phyloP scores from a whole-genome alignment of 306 rosid species.

The Cercis canadensis region DNA sequence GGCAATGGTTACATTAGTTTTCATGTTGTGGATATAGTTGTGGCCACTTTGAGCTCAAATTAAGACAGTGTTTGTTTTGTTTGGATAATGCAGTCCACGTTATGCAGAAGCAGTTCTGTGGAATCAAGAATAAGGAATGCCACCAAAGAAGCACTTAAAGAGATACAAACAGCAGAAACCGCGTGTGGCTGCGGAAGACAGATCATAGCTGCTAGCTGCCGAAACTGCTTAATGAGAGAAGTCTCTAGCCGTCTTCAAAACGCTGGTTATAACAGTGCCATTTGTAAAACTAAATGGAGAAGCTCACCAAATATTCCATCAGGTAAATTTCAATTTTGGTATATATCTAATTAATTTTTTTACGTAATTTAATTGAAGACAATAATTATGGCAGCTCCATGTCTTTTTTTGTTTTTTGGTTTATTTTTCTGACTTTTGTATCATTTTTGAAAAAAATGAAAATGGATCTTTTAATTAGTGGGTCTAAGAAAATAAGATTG shows the following conservation, averaged over 20 bases:
- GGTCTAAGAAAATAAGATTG: constrained; percentile 24
- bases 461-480: background rate
- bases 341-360: too few relatives aligned
- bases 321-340: constrained; percentile 44
- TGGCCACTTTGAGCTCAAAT: too few relatives aligned
- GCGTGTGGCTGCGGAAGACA: constrained; percentile 65
- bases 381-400: background rate
- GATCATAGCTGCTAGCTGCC: constrained; percentile 39
- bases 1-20: too few relatives aligned
- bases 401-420: background rate
- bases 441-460: background rate
- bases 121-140: constrained; percentile 67
- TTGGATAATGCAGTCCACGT: constrained; percentile 44
- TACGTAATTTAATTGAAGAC: too few relatives aligned
- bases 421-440: background rate
- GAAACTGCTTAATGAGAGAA: constrained; percentile 67
- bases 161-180: constrained; percentile 36
- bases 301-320: constrained; percentile 62
- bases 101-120: constrained; percentile 55
- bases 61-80: too few relatives aligned
- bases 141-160: constrained; percentile 57
- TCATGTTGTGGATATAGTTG: too few relatives aligned
- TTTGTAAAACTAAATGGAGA: constrained; percentile 86
- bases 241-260: constrained; percentile 58
- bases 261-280: constrained; percentile 59